phyloP scores from a whole-genome alignment of 2,329 filamentous ascomycete species.

The Aspergillus sp. region DNA sequence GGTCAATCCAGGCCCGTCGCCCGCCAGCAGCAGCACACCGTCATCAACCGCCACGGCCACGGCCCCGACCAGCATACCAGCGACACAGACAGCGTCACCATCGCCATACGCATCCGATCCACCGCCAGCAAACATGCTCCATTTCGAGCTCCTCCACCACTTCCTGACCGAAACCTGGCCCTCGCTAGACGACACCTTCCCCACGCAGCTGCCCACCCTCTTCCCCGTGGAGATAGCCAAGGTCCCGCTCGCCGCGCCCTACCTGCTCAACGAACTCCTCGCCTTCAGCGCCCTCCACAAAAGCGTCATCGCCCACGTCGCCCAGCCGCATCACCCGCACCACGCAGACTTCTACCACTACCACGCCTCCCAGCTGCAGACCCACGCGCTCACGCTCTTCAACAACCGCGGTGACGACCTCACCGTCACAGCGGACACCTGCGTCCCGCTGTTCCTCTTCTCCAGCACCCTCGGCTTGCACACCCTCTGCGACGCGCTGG shows the following conservation, averaged over 20 bases:
- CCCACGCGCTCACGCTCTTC: constrained; percentile 14
- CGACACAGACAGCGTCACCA: not conserved
- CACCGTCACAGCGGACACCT: constrained; percentile 8
- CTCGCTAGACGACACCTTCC: not conserved
- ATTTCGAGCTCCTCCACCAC: constrained; percentile 27
- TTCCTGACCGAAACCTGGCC: constrained; percentile 11
- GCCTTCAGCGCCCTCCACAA: constrained; percentile 46
- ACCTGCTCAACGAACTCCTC: constrained; percentile 48
- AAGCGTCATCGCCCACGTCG: constrained; percentile 22
- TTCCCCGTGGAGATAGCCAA: not conserved
- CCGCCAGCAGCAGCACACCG: not conserved
- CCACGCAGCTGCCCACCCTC: not conserved
- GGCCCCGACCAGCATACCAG: too few species aligned
- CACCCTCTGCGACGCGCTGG: constrained; percentile 48
- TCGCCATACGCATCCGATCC: not conserved
- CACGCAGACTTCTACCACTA: constrained; percentile 16
- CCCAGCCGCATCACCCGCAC: constrained; percentile 39
- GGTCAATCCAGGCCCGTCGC: not conserved
- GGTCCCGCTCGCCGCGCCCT: constrained; percentile 27
- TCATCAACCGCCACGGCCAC: not conserved
- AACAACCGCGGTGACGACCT: not conserved
- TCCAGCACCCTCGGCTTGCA: constrained; percentile 29
- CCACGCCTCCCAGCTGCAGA: constrained; percentile 35
- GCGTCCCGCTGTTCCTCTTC: constrained; percentile 22
- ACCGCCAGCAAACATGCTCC: constrained; percentile 21